phyloP scores from a whole-genome alignment of 1,284 basidiomycete species.

The Serendipita sp. region DNA sequence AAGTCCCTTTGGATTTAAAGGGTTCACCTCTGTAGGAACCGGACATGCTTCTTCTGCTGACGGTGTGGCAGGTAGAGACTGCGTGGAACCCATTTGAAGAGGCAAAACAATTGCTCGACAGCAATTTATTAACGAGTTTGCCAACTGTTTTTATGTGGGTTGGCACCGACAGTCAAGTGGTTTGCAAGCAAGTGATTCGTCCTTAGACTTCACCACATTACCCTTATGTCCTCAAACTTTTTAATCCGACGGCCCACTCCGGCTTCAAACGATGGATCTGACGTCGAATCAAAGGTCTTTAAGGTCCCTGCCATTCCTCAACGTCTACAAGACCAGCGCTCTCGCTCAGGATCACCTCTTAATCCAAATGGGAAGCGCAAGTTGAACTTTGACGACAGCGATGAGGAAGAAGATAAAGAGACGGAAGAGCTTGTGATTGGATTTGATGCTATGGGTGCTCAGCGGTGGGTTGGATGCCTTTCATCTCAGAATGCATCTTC shows the following conservation, averaged over 20 bases:
- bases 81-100: neutral
- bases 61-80: conserved; percentile 5
- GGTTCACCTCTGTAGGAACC: conserved; percentile 38
- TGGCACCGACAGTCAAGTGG: neutral
- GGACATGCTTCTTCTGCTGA: conserved; percentile 12
- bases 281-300: conserved; percentile 45
- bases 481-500: conserved; percentile 29
- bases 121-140: neutral
- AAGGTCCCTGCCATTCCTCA: conserved; percentile 45
- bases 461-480: conserved; percentile 48
- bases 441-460: conserved; percentile 52
- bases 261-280: conserved; percentile 42
- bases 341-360: conserved; percentile 31
- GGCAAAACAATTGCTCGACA: neutral
- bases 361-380: conserved; percentile 23
- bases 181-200: neutral
- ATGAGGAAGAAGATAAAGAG: conserved; percentile 34
- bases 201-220: neutral
- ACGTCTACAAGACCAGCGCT: conserved; percentile 40
- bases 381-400: conserved; percentile 39
- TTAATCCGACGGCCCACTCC: conserved; percentile 58
- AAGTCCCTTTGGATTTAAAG: conserved; percentile 76
- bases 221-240: conserved; percentile 25
- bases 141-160: neutral
- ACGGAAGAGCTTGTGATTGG: conserved; percentile 60